phyloP scores from a whole-genome alignment of 2,329 filamentous ascomycete genomes.

The Aureobasidium sp. region DNA sequence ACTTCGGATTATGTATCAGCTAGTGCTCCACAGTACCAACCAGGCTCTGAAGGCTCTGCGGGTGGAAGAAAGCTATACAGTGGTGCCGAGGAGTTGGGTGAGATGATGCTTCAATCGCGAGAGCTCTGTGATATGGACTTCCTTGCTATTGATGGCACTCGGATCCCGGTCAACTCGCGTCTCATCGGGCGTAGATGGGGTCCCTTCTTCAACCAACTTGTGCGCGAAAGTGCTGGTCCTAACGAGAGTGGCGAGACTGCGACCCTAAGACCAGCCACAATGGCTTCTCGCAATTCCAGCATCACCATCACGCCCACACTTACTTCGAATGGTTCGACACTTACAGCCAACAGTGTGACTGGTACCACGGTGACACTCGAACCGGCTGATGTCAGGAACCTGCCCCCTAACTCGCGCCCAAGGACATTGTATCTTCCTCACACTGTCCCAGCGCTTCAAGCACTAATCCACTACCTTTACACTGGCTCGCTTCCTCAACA shows the following conservation, averaged over 20 bases:
- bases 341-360: slow-evolving; percentile 34
- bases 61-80: slow-evolving; percentile 68
- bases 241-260: slow-evolving; percentile 64
- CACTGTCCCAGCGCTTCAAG: slow-evolving; percentile 79
- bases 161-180: slow-evolving; percentile 87
- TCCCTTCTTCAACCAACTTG: slow-evolving; percentile 85
- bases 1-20: slow-evolving; percentile 79
- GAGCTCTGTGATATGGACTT: slow-evolving; percentile 97
- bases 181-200: slow-evolving; percentile 86
- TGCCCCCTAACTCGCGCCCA: slow-evolving; percentile 57
- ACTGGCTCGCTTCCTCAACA: slow-evolving; percentile 77
- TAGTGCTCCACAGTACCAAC: slow-evolving; percentile 49
- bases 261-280: slow-evolving; percentile 55
- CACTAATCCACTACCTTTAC: slow-evolving; percentile 87
- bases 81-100: slow-evolving; percentile 77
- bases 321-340: slow-evolving; percentile 34
- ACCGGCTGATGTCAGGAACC: slow-evolving; percentile 43
- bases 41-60: slow-evolving; percentile 44
- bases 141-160: slow-evolving; percentile 79
- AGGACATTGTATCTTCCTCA: slow-evolving; percentile 89
- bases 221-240: slow-evolving; percentile 65
- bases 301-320: slow-evolving; percentile 73
- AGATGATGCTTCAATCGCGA: slow-evolving; percentile 66
- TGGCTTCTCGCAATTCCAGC: slow-evolving; percentile 63
- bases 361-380: slow-evolving; percentile 20